Conservation (phyloP, 441 rosid genomes). For the Gossypium schwendimanii region DNA sequence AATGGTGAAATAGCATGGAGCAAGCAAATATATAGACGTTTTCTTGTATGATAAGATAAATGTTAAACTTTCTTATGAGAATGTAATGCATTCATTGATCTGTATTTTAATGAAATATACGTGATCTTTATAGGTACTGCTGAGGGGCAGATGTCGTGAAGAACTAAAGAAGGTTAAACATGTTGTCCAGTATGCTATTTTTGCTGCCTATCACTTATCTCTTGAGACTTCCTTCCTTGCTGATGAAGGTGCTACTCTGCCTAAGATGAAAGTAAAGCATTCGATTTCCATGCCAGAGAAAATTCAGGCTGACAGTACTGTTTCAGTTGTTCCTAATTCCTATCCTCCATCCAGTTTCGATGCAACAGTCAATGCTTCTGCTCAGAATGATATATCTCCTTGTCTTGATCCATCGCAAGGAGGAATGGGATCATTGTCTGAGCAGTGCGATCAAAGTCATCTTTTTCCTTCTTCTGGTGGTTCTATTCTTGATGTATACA, state of each 20-base stretch:
- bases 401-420: conserved; percentile 27
- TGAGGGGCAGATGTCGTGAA: conserved; percentile 64
- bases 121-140: conserved; percentile 46
- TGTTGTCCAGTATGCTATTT: conserved; percentile 77
- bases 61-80: not conserved
- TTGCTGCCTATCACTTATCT: conserved; percentile 94
- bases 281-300: conserved; percentile 43
- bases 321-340: conserved; percentile 34
- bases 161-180: conserved; percentile 83
- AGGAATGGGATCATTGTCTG: conserved; percentile 30
- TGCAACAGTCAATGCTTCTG: conserved; percentile 23
- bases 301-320: conserved; percentile 31
- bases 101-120: not conserved
- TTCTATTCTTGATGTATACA: conserved; percentile 25
- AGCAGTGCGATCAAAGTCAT: conserved; percentile 30
- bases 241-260: conserved; percentile 95
- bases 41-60: not conserved
- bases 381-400: conserved; percentile 31
- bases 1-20: not conserved
- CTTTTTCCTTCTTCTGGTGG: conserved; percentile 27
- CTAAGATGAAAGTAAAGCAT: conserved; percentile 42
- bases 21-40: not conserved
- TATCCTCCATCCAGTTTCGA: conserved; percentile 19
- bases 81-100: not conserved
- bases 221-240: conserved; percentile 95